Percentiles rank a stretch among this genome's conserved stretches.
Evolutionary conservation across 208 protist species (phyloP).

Genomic region (Angomonas desouzai): DNA sequence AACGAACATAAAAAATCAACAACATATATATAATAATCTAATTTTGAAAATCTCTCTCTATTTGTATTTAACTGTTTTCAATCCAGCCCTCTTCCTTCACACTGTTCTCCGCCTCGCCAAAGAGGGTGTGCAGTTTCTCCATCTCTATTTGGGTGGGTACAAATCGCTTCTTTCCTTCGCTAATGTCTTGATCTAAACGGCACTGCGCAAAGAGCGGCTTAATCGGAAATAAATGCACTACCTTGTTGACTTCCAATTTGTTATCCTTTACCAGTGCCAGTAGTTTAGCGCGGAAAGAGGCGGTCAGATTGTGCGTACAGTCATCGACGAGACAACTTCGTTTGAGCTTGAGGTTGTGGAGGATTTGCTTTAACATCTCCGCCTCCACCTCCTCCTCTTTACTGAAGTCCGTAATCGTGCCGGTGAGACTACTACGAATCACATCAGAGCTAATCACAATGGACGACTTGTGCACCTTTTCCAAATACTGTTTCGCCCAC

Average conservation of each 20-base stretch:
- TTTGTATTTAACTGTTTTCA: constrained; percentile 19
- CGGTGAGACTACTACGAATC: constrained; percentile 36
- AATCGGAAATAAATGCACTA: constrained; percentile 58
- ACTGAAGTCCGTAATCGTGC: constrained; percentile 46
- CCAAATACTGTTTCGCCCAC: constrained; percentile 64
- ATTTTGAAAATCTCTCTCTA: neutral
- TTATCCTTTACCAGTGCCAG: constrained; percentile 23
- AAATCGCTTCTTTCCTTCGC: constrained; percentile 39
- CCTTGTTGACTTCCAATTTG: constrained; percentile 30
- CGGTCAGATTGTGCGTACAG: constrained; percentile 47
- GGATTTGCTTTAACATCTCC: constrained; percentile 42
- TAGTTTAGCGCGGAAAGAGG: constrained; percentile 45
- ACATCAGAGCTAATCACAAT: constrained; percentile 50
- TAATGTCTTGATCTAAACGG: constrained; percentile 50
- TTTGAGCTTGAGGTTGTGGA: constrained; percentile 31
- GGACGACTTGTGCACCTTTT: constrained; percentile 54
- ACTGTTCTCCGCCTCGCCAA: constrained; percentile 22
- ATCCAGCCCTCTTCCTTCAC: constrained; percentile 71
- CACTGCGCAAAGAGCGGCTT: constrained; percentile 53
- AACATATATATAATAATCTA: constrained; percentile 4
- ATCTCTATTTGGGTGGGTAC: constrained; percentile 40
- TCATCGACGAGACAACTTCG: constrained; percentile 71
- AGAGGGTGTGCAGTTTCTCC: constrained; percentile 35
- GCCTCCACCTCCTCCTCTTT: constrained; percentile 56
- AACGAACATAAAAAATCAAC: constrained; percentile 8